A percentile compares a stretch with the other conserved stretches of the same genome.
phyloP scores from a whole-genome alignment of 73 alveolate genomes.

The Paramecium sexaurelia region DNA sequence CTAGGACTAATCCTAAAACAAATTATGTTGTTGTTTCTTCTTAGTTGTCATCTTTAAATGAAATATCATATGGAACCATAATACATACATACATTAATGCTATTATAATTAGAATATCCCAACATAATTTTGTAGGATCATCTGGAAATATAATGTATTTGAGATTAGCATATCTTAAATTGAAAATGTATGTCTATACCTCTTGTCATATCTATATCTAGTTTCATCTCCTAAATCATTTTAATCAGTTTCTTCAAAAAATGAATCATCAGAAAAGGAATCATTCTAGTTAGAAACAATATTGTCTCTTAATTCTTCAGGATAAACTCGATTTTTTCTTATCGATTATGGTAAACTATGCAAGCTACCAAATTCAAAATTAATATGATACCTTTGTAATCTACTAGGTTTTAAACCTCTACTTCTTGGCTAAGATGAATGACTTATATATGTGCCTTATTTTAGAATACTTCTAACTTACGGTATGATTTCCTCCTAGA shows the following conservation, averaged over 20 bases:
- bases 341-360: neutral
- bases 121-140: neutral
- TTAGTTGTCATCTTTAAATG: neutral
- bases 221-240: neutral
- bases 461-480: neutral
- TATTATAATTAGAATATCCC: constrained; percentile 1
- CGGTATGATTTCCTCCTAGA: neutral
- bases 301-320: neutral
- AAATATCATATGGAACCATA: constrained; percentile 19
- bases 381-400: neutral
- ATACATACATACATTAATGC: neutral
- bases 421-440: neutral
- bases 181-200: neutral
- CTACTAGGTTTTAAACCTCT: neutral
- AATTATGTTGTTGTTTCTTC: neutral
- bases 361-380: neutral
- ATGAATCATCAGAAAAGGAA: neutral
- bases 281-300: neutral
- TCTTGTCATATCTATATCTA: neutral
- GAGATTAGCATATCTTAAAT: neutral
- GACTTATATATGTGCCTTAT: neutral
- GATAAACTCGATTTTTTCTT: neutral
- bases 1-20: constrained; percentile 43
- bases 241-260: neutral
- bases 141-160: constrained; percentile 19